phyloP scores from a whole-genome alignment of 768 basidiomycete species.

The Tephrocybe sp. region DNA sequence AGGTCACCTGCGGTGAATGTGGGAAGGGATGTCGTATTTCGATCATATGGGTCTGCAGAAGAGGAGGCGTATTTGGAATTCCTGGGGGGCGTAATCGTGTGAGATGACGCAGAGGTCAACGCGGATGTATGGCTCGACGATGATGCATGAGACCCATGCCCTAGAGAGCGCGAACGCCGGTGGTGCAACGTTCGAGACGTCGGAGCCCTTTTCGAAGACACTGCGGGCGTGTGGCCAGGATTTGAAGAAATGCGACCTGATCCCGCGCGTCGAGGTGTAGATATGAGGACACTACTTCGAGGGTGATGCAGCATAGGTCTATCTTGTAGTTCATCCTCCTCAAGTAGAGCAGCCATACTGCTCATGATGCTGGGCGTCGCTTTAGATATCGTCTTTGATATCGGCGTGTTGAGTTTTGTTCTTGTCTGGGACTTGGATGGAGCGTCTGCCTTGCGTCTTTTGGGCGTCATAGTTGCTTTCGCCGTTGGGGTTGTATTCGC shows the following conservation, averaged over 20 bases:
- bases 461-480: constrained; percentile 21
- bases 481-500: too few relatives aligned
- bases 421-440: constrained; percentile 18
- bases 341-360: constrained; percentile 53
- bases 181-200: constrained; percentile 7
- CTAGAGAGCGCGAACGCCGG: constrained; percentile 21
- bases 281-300: constrained; percentile 22
- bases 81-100: constrained; percentile 9
- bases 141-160: constrained; percentile 8
- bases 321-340: constrained; percentile 50
- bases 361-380: constrained; percentile 43
- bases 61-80: constrained; percentile 22
- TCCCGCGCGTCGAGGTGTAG: constrained; percentile 16
- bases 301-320: constrained; percentile 13
- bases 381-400: constrained; percentile 30
- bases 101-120: constrained; percentile 8
- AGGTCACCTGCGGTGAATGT: constrained; percentile 32
- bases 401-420: constrained; percentile 20
- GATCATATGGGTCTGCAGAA: constrained; percentile 22
- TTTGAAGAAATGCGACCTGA: constrained; percentile 12
- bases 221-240: constrained; percentile 4
- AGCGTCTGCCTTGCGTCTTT: constrained; percentile 5
- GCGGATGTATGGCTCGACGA: constrained; percentile 10
- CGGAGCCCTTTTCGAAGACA: constrained; percentile 2
- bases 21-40: constrained; percentile 18